Percentiles rank a stretch among this genome's conserved stretches.
These are phyloP conservation scores for Mollisiaceae sp. DNA, from an alignment of 2,329 filamentous ascomycete species.

Conservation along the genomic window DNA sequence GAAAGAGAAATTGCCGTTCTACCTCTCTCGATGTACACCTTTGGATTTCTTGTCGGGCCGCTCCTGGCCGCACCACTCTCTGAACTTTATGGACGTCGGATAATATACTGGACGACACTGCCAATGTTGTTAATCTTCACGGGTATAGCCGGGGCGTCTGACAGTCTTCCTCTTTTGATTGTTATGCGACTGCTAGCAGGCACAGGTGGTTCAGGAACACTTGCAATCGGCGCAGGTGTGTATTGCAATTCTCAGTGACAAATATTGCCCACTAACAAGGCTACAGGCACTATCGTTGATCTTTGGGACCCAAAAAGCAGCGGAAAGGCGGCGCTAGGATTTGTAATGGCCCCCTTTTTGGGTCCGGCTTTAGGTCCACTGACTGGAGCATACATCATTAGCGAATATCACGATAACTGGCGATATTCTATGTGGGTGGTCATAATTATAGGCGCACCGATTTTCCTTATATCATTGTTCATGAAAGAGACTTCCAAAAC, in stretches of 20 bases:
- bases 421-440: conserved; percentile 36
- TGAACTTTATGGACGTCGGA: conserved; percentile 65
- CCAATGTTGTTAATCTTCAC: conserved; percentile 64
- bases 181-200: conserved; percentile 71
- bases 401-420: conserved; percentile 38
- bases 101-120: conserved; percentile 64
- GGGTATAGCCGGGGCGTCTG: conserved; percentile 59
- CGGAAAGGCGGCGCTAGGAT: conserved; percentile 36
- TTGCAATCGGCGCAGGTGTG: conserved; percentile 38
- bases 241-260: neutral
- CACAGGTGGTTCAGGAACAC: conserved; percentile 56
- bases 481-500: conserved; percentile 44
- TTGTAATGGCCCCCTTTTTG: conserved; percentile 36
- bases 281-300: conserved; percentile 50
- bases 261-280: conserved; percentile 11
- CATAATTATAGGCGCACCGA: conserved; percentile 41
- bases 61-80: conserved; percentile 70
- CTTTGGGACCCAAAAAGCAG: conserved; percentile 48
- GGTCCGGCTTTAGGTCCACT: conserved; percentile 37
- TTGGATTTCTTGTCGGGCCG: conserved; percentile 65
- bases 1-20: conserved; percentile 61
- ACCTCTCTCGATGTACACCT: conserved; percentile 62
- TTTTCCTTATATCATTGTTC: conserved; percentile 47
- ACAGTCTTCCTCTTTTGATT: conserved; percentile 63
- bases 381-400: conserved; percentile 41